Evolutionary conservation across 139 green algal genomes (phyloP).

Genomic region (Chlamydomonas sphaeroides): DNA sequence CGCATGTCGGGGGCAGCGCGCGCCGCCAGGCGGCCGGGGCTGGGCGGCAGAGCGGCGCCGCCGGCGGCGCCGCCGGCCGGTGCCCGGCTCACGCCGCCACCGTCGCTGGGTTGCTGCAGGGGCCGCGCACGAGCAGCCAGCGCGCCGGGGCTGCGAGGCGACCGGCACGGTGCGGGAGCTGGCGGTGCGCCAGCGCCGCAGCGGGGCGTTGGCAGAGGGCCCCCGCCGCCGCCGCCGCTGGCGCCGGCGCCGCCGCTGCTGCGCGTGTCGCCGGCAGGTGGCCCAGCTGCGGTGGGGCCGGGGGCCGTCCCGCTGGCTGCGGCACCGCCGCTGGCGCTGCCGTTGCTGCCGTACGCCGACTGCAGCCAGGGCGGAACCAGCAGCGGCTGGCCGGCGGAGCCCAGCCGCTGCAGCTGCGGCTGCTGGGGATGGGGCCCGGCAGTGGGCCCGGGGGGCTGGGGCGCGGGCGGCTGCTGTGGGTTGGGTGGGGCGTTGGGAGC

Average conservation of each 20-base stretch:
- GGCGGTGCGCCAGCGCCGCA: background rate
- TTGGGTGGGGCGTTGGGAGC: too few species aligned
- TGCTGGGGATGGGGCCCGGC: background rate
- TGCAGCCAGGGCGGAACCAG: constrained; percentile 19
- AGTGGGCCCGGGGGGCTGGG: too few species aligned
- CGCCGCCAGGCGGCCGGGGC: too few species aligned
- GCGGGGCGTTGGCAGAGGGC: background rate
- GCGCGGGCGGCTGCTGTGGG: background rate
- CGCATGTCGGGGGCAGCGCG: too few species aligned
- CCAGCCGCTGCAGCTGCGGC: background rate
- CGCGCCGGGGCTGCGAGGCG: constrained; percentile 7
- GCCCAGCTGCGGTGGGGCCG: too few species aligned
- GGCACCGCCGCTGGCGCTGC: background rate
- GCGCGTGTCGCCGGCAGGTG: too few species aligned
- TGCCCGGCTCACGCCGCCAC: too few species aligned
- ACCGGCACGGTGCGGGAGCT: background rate
- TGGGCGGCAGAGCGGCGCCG: too few species aligned
- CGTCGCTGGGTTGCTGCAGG: too few species aligned
- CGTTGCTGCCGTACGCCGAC: background rate
- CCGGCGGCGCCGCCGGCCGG: too few species aligned
- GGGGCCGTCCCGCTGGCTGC: background rate
- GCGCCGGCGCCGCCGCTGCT: background rate
- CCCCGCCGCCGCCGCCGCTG: background rate
- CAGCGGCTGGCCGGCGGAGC: too few species aligned
- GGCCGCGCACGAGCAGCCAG: too few species aligned